These are phyloP conservation scores for Rosa chinensis DNA, from an alignment of 306 rosid species.

Conservation along the genomic window DNA sequence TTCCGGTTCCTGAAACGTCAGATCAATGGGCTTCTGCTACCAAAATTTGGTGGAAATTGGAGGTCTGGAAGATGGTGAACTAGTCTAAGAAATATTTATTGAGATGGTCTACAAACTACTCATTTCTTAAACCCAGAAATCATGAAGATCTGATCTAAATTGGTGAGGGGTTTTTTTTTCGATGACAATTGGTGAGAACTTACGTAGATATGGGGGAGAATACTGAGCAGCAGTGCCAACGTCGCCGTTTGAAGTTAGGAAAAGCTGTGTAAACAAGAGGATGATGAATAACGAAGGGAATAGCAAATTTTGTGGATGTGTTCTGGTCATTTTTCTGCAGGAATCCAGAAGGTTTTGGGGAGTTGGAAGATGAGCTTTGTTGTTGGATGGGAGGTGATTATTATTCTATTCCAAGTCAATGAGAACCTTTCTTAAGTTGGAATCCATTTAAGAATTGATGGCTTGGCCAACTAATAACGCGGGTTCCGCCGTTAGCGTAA, in stretches of 20 bases:
- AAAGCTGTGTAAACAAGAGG: conserved; percentile 10
- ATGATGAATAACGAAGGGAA: neutral
- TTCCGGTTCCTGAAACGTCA: too few relatives aligned
- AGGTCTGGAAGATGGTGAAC: too few relatives aligned
- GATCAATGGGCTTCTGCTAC: too few relatives aligned
- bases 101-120: too few relatives aligned
- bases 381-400: too few relatives aligned
- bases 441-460: neutral
- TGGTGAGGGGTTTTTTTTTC: too few relatives aligned
- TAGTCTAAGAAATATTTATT: too few relatives aligned
- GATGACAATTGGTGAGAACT: too few relatives aligned
- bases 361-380: conserved; percentile 1
- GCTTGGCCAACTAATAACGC: neutral
- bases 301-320: neutral
- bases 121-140: too few relatives aligned
- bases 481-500: neutral
- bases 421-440: neutral
- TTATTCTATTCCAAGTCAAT: neutral
- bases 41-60: too few relatives aligned
- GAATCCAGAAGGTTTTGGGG: neutral
- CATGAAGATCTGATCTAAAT: too few relatives aligned
- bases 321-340: neutral
- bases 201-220: conserved; percentile 73
- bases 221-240: conserved; percentile 66
- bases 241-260: conserved; percentile 42